Conservation (phyloP, 495 filamentous ascomycete species). For the Aspergillus heteromorphus region DNA sequence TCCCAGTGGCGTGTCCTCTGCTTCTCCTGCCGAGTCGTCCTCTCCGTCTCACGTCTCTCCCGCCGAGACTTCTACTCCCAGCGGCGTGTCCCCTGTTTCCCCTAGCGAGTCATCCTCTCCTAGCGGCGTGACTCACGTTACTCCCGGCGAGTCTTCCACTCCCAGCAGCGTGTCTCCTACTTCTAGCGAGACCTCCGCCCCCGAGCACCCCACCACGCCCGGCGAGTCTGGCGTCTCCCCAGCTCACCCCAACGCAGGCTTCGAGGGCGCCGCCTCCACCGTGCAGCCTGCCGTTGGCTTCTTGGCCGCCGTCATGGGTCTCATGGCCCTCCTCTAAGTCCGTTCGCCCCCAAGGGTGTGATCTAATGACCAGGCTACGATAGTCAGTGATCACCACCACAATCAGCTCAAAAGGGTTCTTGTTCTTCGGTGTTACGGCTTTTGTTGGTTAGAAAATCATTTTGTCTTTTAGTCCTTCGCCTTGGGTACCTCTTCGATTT, state of each 20-base stretch:
- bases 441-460: not conserved
- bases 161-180: not conserved
- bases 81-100: not conserved
- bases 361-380: not conserved
- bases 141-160: not conserved
- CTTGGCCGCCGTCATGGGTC: conserved; percentile 33
- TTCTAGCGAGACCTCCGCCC: conserved; percentile 1
- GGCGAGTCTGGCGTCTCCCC: conserved; percentile 14
- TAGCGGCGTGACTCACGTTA: not conserved
- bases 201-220: not conserved
- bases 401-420: not conserved
- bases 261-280: conserved; percentile 32
- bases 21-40: no score
- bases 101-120: conserved; percentile 2
- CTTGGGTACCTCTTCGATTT: not conserved
- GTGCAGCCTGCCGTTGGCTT: conserved; percentile 33
- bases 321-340: conserved; percentile 39
- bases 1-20: no score
- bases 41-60: not conserved
- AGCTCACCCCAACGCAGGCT: no score
- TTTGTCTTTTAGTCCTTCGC: conserved; percentile 4
- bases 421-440: not conserved
- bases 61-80: not conserved
- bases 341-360: not conserved
- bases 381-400: not conserved